Evolutionary conservation across 2,329 filamentous ascomycete genomes (phyloP).

Genomic region (Hymenoscyphus fraxineus): DNA sequence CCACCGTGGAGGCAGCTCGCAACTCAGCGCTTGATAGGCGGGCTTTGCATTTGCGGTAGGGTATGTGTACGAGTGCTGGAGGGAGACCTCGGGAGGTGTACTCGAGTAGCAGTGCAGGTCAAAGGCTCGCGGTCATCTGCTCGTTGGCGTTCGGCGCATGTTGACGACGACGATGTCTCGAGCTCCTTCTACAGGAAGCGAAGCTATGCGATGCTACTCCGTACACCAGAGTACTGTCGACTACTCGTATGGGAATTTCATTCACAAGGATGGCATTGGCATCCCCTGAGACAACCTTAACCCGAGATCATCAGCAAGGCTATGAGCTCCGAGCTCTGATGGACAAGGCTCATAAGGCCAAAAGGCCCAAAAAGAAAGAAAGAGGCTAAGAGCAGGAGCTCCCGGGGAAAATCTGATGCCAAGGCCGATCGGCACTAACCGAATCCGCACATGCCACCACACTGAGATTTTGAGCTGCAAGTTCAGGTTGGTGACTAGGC

Average conservation of each 20-base stretch:
- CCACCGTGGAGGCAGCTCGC: constrained; percentile 12
- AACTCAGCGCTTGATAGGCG: constrained; percentile 15
- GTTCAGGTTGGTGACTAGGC: neutral
- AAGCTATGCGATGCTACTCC: neutral
- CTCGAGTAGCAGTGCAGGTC: neutral
- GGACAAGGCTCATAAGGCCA: too few relatives aligned
- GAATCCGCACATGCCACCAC: constrained; percentile 10
- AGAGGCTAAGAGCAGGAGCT: neutral
- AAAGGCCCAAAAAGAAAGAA: too few relatives aligned
- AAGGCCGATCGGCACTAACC: constrained; percentile 4
- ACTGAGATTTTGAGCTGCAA: constrained; percentile 3
- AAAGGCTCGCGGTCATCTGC: neutral
- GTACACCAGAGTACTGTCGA: too few relatives aligned
- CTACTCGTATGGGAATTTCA: neutral
- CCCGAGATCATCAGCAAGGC: too few relatives aligned
- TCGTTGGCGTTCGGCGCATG: neutral
- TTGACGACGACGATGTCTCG: neutral
- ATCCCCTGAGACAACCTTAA: too few relatives aligned
- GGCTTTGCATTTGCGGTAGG: constrained; percentile 16
- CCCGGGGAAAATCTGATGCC: neutral
- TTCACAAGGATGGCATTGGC: neutral
- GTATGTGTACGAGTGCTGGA: neutral
- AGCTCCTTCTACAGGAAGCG: neutral
- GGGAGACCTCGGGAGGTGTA: neutral
- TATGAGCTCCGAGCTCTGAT: too few relatives aligned